Evolutionary conservation across 192 early-diverging fungal genomes (phyloP), one percentile per base, ranked within the genome.

Genomic region (Podochytrium sp.): DNA sequence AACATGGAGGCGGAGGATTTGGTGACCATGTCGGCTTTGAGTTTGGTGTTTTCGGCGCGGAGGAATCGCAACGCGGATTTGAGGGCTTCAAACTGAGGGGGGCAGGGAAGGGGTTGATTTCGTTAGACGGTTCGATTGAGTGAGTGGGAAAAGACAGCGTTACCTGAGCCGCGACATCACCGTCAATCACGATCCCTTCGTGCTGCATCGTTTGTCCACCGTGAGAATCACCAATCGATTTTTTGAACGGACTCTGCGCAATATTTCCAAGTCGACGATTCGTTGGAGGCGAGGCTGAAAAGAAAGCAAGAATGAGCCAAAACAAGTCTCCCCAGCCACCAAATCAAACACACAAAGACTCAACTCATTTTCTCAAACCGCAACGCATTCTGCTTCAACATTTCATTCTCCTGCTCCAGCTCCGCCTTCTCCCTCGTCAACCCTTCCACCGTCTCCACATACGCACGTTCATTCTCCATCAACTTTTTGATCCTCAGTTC

Each of bases 31-130:
- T 80, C 77, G 5, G 87, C 86, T 64, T 93, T 94, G 71, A 97
- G 71, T 7, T 91, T 88, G 29, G 91, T 85, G 78, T 95, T 96
- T 75, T 97, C 95, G 56, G 85, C 81, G 35, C 93, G 90, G 69
- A 96, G 56, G 73, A 87, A 95, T 16, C 88, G 80, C 39, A 95
- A 67, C 2, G 93, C 91, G 33, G 89, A 84, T 74, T 91, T 91
- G 47, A 97, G 83, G 34, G 87, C 59, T 76, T 92, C 86, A 65
- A 90, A 78, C 89, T 89, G 78, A 29, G 25, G 25, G 42, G 20
- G 16, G 32, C 12, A 76, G 58, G n/a, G 32, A 41, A 12, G 27
- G 29, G 3, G 6, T 75, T 25, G 49, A 10, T 41, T 68, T 55
- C 50, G 65, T 62, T 71, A 69, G 40, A 6, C 27, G 3, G 65